Percentiles rank a stretch among this genome's conserved stretches.
These are phyloP conservation scores for Tylopilus sp. DNA, from an alignment of 1,284 basidiomycete genomes.

Conservation along the genomic window DNA sequence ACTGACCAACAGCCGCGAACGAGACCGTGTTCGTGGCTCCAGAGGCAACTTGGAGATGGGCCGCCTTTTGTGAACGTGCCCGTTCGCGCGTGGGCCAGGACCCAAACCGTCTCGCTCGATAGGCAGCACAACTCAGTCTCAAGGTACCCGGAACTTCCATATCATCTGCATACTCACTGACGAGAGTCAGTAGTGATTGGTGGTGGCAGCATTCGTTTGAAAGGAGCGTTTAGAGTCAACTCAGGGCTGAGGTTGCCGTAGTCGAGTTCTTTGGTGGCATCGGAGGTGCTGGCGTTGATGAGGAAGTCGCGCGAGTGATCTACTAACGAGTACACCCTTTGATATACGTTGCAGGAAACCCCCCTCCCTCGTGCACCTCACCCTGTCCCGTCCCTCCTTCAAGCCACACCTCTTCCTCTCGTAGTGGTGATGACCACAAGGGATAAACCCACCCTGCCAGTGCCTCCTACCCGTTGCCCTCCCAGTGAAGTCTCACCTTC, in stretches of 20 bases:
- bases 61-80: background rate
- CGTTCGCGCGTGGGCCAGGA: background rate
- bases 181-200: conserved; percentile 89
- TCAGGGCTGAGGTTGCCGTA: conserved; percentile 96
- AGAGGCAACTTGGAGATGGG: no score
- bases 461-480: no score
- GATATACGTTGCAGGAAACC: conserved; percentile 70
- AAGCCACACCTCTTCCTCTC: no score
- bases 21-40: no score
- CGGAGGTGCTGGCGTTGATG: no score
- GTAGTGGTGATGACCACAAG: no score
- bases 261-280: conserved; percentile 97
- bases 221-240: conserved; percentile 97
- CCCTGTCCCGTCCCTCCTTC: no score
- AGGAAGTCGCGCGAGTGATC: conserved; percentile 91
- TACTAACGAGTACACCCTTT: background rate
- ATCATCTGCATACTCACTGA: conserved; percentile 10
- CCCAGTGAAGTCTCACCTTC: no score
- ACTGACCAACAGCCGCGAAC: conserved; percentile 1
- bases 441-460: no score
- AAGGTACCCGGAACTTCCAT: conserved; percentile 66
- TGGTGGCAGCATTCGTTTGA: conserved; percentile 97
- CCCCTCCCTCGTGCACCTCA: no score
- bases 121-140: conserved; percentile 95
- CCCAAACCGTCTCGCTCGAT: no score